Evolutionary conservation across 164 flowering plant genomes (phyloP), one percentile per base, ranked within the genome.

Genomic region (Tetrastigma voinierianum): DNA sequence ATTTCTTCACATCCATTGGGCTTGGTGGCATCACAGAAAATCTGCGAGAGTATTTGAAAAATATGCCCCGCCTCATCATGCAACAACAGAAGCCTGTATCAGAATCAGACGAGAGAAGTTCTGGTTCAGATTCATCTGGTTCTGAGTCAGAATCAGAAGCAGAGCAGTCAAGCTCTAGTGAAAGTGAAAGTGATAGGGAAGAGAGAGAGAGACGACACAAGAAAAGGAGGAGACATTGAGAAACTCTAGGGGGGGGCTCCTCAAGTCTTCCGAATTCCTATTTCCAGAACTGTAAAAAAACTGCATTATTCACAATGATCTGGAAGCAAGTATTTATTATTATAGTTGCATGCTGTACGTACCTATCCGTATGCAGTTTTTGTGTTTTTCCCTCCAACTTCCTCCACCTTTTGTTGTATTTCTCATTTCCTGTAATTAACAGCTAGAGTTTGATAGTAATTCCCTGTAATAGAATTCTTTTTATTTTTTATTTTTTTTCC

Each of bases 1-100:
- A 90, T 71, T 90, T 90, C 67, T 95, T 95, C 68, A 95, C 97
- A 8, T 95, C 99, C 25, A 90, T 92, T 70, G 97, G 99, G 45
- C 91, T 92, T 57, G 94, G 96, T 68, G 96, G 98, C 45, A 84
- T 90, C 58, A 90, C 94, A 4, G 96, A 92, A 67, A 90, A 83
- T 56, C 58, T 95, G 65, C 84, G 97, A 1, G 97, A 95, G 74
- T 92, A 86, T 69, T 65, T 92, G 67, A 90, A 95, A 78, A 90
- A 90, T 59, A 94, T 94, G 96, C 96, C 96, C 0, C 76, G 90
- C 10, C 87, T 89, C 2, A 91, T 94, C 21, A 90, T 94, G 98
- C 93, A 91, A 67, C 96, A 91, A 66, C 90, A 87, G 46, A 81
- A 88, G 56, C 77, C 80, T 0, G 83, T 66, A 4, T 73, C 85